These are phyloP conservation scores for Geotrichum reessii DNA, from an alignment of 1,139 yeast species.

Conservation along the genomic window DNA sequence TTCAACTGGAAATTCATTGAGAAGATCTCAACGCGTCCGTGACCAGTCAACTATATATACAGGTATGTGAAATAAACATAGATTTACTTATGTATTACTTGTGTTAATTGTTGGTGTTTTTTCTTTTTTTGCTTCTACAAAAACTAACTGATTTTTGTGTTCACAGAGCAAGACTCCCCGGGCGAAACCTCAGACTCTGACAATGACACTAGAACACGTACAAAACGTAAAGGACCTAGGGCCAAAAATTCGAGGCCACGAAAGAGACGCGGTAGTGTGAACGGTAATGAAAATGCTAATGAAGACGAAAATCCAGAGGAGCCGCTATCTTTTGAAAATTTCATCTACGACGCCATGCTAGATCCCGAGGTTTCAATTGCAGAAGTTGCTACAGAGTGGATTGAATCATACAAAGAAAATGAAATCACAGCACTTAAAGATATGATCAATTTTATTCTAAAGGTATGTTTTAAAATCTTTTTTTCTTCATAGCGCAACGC, in stretches of 20 bases:
- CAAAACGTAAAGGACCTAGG: constrained; percentile 6
- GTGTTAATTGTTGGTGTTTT: neutral
- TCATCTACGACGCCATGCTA: constrained; percentile 26
- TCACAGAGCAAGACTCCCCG: constrained; percentile 8
- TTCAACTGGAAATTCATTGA: neutral
- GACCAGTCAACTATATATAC: constrained; percentile 3
- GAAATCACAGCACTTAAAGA: constrained; percentile 50
- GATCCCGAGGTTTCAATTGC: constrained; percentile 47
- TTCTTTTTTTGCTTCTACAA: neutral
- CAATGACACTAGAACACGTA: neutral
- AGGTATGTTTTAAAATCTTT: constrained; percentile 29
- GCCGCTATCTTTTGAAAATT: constrained; percentile 16
- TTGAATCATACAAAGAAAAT: constrained; percentile 48
- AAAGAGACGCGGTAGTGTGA: constrained; percentile 6
- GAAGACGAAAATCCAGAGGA: constrained; percentile 3
- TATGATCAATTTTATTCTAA: constrained; percentile 61
- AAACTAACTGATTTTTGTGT: neutral
- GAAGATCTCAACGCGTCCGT: constrained; percentile 14
- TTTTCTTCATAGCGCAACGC: neutral
- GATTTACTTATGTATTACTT: neutral
- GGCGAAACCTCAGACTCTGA: constrained; percentile 3
- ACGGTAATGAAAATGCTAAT: neutral
- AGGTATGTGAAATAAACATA: neutral
- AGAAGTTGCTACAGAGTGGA: constrained; percentile 66
- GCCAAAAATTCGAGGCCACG: neutral